A percentile compares a stretch with the other conserved stretches of the same genome.
Evolutionary conservation across 257 asterid species (phyloP).

Genomic region (Petrea volubilis): DNA sequence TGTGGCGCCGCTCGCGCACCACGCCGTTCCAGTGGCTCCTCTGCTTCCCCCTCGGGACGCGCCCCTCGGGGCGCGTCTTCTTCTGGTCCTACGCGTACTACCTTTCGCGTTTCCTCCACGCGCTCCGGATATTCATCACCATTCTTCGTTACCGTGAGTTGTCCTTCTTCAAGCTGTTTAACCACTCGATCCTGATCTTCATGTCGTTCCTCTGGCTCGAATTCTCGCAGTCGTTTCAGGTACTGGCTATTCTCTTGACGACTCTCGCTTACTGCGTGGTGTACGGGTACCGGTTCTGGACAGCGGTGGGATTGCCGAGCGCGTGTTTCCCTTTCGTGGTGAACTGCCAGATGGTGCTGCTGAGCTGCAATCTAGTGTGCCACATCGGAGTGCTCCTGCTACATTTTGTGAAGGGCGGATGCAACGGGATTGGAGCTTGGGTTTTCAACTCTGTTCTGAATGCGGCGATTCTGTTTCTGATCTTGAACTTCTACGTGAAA

Average conservation of each 20-base stretch:
- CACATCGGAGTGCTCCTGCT: slow-evolving; percentile 68
- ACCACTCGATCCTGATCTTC: slow-evolving; percentile 59
- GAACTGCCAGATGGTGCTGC: slow-evolving; percentile 63
- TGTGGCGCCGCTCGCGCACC: slow-evolving; percentile 70
- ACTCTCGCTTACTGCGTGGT: slow-evolving; percentile 65
- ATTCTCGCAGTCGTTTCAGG: slow-evolving; percentile 86
- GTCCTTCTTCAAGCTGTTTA: slow-evolving; percentile 54
- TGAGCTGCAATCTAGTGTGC: slow-evolving; percentile 68
- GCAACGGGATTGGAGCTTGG: slow-evolving; percentile 95
- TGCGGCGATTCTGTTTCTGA: slow-evolving; percentile 59
- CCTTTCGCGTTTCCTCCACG: slow-evolving; percentile 83
- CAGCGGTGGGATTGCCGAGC: slow-evolving; percentile 71
- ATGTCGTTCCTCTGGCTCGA: slow-evolving; percentile 89
- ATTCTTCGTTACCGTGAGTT: slow-evolving; percentile 45
- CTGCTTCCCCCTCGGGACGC: slow-evolving; percentile 84
- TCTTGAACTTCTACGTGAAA: slow-evolving; percentile 66
- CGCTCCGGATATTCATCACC: slow-evolving; percentile 51
- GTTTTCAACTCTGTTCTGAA: slow-evolving; percentile 75
- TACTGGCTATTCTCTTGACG: slow-evolving; percentile 60
- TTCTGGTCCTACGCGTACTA: slow-evolving; percentile 86
- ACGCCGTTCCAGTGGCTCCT: slow-evolving; percentile 81
- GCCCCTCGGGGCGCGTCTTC: slow-evolving; percentile 91
- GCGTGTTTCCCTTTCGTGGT: slow-evolving; percentile 77
- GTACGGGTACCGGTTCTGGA: slow-evolving; percentile 94
- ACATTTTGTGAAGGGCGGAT: slow-evolving; percentile 76